Percentiles rank a stretch among this genome's conserved stretches.
phyloP scores from a whole-genome alignment of 2,329 filamentous ascomycete species.

The Nemania sp. region DNA sequence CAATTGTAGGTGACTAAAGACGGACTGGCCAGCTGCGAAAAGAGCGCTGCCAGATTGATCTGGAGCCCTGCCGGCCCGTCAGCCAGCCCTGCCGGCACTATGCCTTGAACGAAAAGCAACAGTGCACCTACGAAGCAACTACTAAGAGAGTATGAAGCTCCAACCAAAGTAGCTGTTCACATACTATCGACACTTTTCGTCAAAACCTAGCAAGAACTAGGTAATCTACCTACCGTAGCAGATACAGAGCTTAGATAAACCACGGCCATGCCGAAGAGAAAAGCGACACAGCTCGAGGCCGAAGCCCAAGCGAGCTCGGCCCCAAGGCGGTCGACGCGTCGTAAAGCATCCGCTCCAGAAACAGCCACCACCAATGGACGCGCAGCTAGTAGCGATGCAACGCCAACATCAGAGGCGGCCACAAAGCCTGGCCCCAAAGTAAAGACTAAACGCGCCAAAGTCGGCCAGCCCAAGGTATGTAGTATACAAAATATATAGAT shows the following conservation, averaged over 20 bases:
- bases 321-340: conserved; percentile 28
- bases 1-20: no score
- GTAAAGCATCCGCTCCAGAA: conserved; percentile 10
- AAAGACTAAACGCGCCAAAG: background rate
- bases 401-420: background rate
- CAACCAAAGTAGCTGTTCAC: no score
- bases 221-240: background rate
- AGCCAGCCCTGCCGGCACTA: background rate
- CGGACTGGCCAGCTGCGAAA: no score
- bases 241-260: background rate
- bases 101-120: no score
- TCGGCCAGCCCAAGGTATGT: conserved; percentile 13
- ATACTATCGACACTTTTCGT: no score
- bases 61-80: conserved; percentile 5
- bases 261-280: conserved; percentile 24
- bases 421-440: background rate
- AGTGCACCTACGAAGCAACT: no score
- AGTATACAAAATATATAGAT: background rate
- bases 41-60: no score
- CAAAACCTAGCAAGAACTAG: background rate
- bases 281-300: conserved; percentile 13
- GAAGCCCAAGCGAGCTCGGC: conserved; percentile 5
- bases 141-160: no score
- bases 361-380: conserved; percentile 2
- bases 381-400: background rate